Base-by-base conservation (phyloP, 1,284 basidiomycete genomes). In the Heterobasidion irregulare region DNA sequence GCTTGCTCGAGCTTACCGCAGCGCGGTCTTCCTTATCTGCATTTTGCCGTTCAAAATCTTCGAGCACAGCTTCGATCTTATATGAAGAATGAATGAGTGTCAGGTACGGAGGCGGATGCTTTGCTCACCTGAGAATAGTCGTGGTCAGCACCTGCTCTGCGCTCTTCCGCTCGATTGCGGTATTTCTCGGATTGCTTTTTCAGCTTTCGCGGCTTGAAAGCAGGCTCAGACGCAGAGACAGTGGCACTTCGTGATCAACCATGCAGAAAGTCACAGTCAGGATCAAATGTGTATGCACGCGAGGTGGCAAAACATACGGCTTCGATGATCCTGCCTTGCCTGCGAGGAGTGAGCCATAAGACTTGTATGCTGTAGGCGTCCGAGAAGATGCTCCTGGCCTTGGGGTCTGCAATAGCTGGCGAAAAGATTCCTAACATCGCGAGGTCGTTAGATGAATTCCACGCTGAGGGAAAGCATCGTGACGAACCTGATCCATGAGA, bases 191-290 rank as follows among this genome's bases (percentile, higher is more conserved):
- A 7, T 59, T 64, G 60, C 55, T 85, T 86, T 71, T 85, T 89
- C 47, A 90, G 73, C 61, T 86, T 89, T 53, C 89, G 76, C 9
- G 88, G 88, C 64, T 89, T 89, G 70, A 91, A 91, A 0, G 78
- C 75, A 26, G 84, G 66, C 51, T 66, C 54, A 10, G 61, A 56
- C n/a, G 61, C 43, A 41, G 63, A 61, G 10, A 61, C 59, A 1
- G 61, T 57, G 63, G 69, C 69, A 53, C 65, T 64, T 46, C 48
- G 55, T 59, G 33, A 53, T 44, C 34, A 1, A 12, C 19, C 13
- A 53, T 48, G n/a, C 13, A 26, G 12, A 50, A 13, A 34, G 16
- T 10, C 32, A 55, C 46, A 52, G 50, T 43, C 55, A 52, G 46
- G 56, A 58, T 10, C 56, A 58, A 18, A 58, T 51, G 18, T 45